Conservation (phyloP, 805 yeast species). For the Candida glaebosa region DNA sequence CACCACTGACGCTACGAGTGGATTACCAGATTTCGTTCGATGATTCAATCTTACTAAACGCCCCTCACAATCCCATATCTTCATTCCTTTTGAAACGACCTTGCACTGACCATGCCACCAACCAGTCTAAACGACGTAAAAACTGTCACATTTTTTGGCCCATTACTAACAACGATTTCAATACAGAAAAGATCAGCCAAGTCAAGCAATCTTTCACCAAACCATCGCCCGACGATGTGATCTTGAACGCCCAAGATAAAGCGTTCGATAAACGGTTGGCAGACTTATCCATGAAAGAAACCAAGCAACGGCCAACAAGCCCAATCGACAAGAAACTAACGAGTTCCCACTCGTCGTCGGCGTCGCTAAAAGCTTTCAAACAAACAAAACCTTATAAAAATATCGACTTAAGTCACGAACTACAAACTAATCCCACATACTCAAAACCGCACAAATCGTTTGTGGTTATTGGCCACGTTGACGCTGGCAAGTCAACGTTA, state of each 20-base stretch:
- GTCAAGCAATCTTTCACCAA: slow-evolving; percentile 52
- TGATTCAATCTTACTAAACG: slow-evolving; percentile 5
- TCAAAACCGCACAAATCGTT: slow-evolving; percentile 60
- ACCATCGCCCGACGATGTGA: slow-evolving; percentile 83
- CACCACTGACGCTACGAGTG: not conserved
- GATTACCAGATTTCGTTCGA: slow-evolving; percentile 9
- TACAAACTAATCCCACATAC: slow-evolving; percentile 27
- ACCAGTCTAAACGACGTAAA: slow-evolving; percentile 18
- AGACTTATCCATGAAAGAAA: slow-evolving; percentile 20
- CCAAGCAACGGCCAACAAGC: slow-evolving; percentile 2
- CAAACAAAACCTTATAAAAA: slow-evolving; percentile 42
- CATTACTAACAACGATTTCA: slow-evolving; percentile 39
- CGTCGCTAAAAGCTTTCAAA: slow-evolving; percentile 9
- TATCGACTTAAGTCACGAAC: slow-evolving; percentile 40
- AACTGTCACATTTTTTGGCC: slow-evolving; percentile 23
- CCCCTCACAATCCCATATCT: slow-evolving; percentile 15
- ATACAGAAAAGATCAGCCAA: slow-evolving; percentile 32
- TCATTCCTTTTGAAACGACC: slow-evolving; percentile 12
- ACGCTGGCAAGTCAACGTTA: slow-evolving; percentile 79
- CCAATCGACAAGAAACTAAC: slow-evolving; percentile 2
- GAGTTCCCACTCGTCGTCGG: not conserved
- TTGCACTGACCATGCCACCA: slow-evolving; percentile 7
- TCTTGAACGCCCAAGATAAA: slow-evolving; percentile 54
- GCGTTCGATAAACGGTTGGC: slow-evolving; percentile 34
- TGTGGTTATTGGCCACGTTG: slow-evolving; percentile 83